These are phyloP conservation scores for Phoma herbarum DNA, from an alignment of 2,329 filamentous ascomycete species.

Conservation along the genomic window DNA sequence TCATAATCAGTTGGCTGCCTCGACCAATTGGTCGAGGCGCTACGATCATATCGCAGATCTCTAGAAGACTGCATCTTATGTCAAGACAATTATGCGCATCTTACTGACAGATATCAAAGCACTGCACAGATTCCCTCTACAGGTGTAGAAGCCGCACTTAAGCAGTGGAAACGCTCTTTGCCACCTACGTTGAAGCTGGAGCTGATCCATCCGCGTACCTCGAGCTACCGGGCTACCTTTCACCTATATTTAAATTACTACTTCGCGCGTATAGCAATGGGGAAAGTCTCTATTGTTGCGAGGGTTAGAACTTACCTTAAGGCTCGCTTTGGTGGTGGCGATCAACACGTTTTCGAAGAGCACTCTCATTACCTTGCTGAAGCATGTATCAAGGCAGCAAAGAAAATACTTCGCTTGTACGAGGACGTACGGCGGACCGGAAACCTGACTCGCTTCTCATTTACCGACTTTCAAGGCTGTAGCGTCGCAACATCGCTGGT, in stretches of 20 bases:
- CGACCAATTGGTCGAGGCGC: not conserved
- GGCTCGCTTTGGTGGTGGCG: not conserved
- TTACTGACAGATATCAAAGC: not conserved
- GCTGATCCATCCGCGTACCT: conserved; percentile 4
- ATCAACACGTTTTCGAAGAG: not conserved
- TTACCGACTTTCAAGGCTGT: conserved; percentile 13
- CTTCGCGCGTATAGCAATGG: conserved; percentile 12
- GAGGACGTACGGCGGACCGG: conserved; percentile 16
- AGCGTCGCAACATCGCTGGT: conserved; percentile 13
- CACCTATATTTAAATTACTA: conserved; percentile 14
- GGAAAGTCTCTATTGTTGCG: conserved; percentile 5
- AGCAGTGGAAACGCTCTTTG: conserved; percentile 13
- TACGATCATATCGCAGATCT: no score
- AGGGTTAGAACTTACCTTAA: conserved; percentile 3
- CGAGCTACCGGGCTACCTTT: conserved; percentile 14
- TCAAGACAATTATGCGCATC: not conserved
- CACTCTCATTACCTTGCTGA: not conserved
- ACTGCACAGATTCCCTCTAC: no score
- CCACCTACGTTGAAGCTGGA: conserved; percentile 1
- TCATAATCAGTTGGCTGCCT: not conserved
- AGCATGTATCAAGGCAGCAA: conserved; percentile 12
- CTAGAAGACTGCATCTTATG: not conserved
- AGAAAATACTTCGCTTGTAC: conserved; percentile 11
- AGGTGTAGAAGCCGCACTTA: conserved; percentile 1
- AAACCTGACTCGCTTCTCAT: conserved; percentile 11